Conservation (phyloP, 164 flowering plant genomes). For the Kingdonia uniflora region DNA sequence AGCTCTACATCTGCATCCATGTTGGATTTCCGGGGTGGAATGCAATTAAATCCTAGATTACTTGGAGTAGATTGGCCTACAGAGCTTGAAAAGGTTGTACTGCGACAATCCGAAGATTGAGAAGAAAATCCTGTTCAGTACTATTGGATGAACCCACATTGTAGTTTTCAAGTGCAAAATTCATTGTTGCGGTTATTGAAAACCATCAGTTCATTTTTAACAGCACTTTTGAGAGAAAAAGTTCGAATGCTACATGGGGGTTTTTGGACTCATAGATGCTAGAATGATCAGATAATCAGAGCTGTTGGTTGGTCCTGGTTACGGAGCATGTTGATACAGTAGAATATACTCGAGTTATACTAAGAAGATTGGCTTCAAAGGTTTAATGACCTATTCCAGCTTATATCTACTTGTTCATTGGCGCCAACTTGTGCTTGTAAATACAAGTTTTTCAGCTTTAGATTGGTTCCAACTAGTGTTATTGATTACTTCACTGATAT, state of each 20-base stretch:
- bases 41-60: slow-evolving; percentile 59
- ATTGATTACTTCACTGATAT: neutral
- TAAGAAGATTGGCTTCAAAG: slow-evolving; percentile 10
- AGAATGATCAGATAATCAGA: slow-evolving; percentile 18
- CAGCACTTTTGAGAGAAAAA: slow-evolving; percentile 1
- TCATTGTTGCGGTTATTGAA: neutral
- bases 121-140: slow-evolving; percentile 17
- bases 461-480: neutral
- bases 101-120: slow-evolving; percentile 16
- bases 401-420: slow-evolving; percentile 13
- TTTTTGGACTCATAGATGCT: slow-evolving; percentile 18
- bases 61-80: slow-evolving; percentile 78
- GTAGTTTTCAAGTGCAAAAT: slow-evolving; percentile 2
- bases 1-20: slow-evolving; percentile 20
- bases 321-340: slow-evolving; percentile 11
- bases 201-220: neutral
- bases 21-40: slow-evolving; percentile 50
- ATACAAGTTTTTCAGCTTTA: slow-evolving; percentile 10
- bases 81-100: slow-evolving; percentile 54
- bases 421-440: slow-evolving; percentile 8
- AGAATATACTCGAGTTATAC: slow-evolving; percentile 11
- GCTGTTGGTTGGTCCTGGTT: slow-evolving; percentile 17
- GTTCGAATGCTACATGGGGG: slow-evolving; percentile 14
- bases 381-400: slow-evolving; percentile 8
- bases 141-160: neutral